phyloP scores from a whole-genome alignment of 306 rosid genomes.

The Gastrolobium bilobum region DNA sequence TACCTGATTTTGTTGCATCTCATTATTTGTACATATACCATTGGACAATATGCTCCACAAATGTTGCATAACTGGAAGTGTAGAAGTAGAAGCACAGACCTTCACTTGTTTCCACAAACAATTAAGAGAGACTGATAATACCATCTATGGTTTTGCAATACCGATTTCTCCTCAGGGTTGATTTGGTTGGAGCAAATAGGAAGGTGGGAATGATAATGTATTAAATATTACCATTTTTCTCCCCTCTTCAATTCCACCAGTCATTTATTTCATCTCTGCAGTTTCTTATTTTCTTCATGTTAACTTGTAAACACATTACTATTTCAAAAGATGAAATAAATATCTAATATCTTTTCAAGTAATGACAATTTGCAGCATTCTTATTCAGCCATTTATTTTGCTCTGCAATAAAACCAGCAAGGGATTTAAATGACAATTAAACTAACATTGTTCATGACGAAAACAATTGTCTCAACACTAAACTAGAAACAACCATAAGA shows the following conservation, averaged over 20 bases:
- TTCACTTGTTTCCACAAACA: slow-evolving; percentile 3
- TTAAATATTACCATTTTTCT: slow-evolving; percentile 11
- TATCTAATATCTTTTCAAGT: neutral
- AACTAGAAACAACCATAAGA: slow-evolving; percentile 35
- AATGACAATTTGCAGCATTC: neutral
- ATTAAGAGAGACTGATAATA: neutral
- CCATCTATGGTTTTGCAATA: slow-evolving; percentile 2
- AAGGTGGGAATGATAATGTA: neutral
- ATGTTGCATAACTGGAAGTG: slow-evolving; percentile 3
- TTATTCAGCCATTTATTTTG: neutral
- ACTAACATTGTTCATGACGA: neutral
- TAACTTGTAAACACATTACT: neutral
- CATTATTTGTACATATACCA: slow-evolving; percentile 7
- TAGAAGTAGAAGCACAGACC: slow-evolving; percentile 8
- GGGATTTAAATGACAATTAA: slow-evolving; percentile 12
- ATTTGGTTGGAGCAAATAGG: neutral
- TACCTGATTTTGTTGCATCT: neutral
- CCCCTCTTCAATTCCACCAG: neutral
- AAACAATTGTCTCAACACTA: slow-evolving; percentile 4
- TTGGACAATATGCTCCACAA: neutral
- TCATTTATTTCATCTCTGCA: neutral
- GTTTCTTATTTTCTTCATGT: neutral
- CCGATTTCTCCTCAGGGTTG: neutral
- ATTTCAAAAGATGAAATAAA: slow-evolving; percentile 6
- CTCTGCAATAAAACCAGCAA: slow-evolving; percentile 9